Evolutionary conservation across 1,284 basidiomycete genomes (phyloP), one percentile per base, ranked within the genome.

Genomic region (Kalmanozyma brasiliensis): DNA sequence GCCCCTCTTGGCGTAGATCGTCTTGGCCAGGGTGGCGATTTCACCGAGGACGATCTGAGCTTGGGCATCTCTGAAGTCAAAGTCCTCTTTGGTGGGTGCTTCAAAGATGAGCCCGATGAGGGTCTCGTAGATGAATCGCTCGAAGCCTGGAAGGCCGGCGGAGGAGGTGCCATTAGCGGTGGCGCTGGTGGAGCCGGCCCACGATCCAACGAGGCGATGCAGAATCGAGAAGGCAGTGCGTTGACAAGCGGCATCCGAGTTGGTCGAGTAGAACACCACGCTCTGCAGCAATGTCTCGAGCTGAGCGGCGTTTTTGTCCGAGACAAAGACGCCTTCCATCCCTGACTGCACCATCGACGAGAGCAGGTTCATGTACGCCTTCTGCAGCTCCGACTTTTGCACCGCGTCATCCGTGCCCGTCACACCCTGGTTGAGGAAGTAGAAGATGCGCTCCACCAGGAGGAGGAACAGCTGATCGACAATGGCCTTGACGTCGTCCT

Each of bases 361-460:
- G 63, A 98, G 86, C 64, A 98, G 87, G 13, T 86, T 86, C 58
- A 98, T 88, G 82, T 97, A 98, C 8, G 93, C 91, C 62, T 91
- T 90, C 81, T 93, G 94, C 36, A 93, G 92, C 64, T 94, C 91
- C n/a, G 86, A 83, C 66, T 94, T 92, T 14, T 89, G 86, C 29
- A 93, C 84, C 51, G 89, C 87, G 73, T 98, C 96, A 81, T 98
- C 96, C 8, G 95, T 97, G 8, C 94, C 95, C 7, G 88, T 87
- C 48, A 91, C 87, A 0, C 93, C 91, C 67, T 91, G 89, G 29
- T 90, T 88, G 58, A 99, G 85, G 48, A 96, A 85, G 48, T 87
- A 86, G 43, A 90, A 89, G 60, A 98, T 91, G 74, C 97, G 92
- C 16, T 89, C 85, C 62, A 90, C 89, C 66, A 99, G 85, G 1